Conservation (phyloP, 2,329 filamentous ascomycete genomes). For the Alternaria viburni region DNA sequence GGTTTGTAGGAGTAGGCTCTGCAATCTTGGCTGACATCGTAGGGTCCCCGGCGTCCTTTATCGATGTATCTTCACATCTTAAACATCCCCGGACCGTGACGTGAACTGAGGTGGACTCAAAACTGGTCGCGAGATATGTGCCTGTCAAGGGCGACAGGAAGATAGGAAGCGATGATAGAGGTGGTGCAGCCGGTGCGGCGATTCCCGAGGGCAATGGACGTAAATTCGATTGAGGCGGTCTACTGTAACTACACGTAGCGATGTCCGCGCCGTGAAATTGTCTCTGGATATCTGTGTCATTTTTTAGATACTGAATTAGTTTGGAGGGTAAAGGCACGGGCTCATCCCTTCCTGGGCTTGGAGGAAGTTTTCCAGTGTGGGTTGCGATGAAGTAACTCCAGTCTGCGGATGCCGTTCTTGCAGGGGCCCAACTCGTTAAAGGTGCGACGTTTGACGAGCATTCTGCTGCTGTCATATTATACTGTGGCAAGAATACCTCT, state of each 20-base stretch:
- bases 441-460: slow-evolving; percentile 15
- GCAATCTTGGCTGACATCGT: background rate
- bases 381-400: slow-evolving; percentile 38
- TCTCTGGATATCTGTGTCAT: slow-evolving; percentile 21
- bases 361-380: slow-evolving; percentile 8
- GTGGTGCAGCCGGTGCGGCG: background rate
- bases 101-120: slow-evolving; percentile 32
- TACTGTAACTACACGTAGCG: slow-evolving; percentile 32
- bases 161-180: background rate
- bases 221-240: background rate
- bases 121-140: slow-evolving; percentile 37
- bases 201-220: background rate
- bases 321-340: slow-evolving; percentile 29
- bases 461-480: background rate
- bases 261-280: slow-evolving; percentile 38
- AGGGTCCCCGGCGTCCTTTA: background rate
- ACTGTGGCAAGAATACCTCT: background rate
- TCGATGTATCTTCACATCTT: slow-evolving; percentile 16
- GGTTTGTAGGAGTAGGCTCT: background rate
- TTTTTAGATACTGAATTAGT: slow-evolving; percentile 31
- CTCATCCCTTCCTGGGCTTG: background rate
- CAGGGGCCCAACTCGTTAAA: slow-evolving; percentile 26
- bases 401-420: slow-evolving; percentile 21
- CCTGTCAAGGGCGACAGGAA: slow-evolving; percentile 17
- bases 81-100: slow-evolving; percentile 36